A percentile compares a stretch with the other conserved stretches of the same genome.
Evolutionary conservation across 2,329 filamentous ascomycete genomes (phyloP).

Genomic region (Penicillium oxalicum): DNA sequence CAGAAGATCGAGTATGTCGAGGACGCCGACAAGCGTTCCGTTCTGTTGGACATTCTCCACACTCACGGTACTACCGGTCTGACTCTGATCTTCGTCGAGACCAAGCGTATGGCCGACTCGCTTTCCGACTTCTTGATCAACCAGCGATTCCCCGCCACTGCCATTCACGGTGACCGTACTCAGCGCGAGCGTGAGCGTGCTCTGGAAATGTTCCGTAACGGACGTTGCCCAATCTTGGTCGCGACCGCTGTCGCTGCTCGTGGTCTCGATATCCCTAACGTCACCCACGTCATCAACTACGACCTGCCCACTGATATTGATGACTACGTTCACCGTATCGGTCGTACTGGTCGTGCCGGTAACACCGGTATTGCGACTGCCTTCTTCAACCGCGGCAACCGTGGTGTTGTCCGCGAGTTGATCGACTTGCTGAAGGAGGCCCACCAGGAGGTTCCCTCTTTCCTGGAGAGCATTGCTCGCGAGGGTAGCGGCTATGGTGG

Average conservation of each 20-base stretch:
- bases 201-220: constrained; percentile 94
- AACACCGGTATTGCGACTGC: constrained; percentile 98
- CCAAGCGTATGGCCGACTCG: constrained; percentile 98
- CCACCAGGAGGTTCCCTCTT: constrained; percentile 89
- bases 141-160: constrained; percentile 95
- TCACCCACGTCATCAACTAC: constrained; percentile 97
- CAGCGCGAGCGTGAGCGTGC: constrained; percentile 98
- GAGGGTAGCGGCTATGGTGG: constrained; percentile 80
- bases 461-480: constrained; percentile 95
- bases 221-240: constrained; percentile 90
- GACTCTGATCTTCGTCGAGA: constrained; percentile 97
- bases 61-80: constrained; percentile 76
- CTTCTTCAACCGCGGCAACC: constrained; percentile 99
- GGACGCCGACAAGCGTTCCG: constrained; percentile 94
- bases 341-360: constrained; percentile 98
- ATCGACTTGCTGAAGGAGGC: constrained; percentile 98
- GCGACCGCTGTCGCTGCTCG: constrained; percentile 92
- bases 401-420: constrained; percentile 91
- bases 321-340: constrained; percentile 98
- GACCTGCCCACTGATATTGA: constrained; percentile 98
- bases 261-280: constrained; percentile 90
- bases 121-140: constrained; percentile 98
- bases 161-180: constrained; percentile 96
- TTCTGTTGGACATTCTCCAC: constrained; percentile 94
- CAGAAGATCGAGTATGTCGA: constrained; percentile 98